Base-by-base conservation (phyloP, 208 protist species). In the Phytomonas sp. region DNA sequence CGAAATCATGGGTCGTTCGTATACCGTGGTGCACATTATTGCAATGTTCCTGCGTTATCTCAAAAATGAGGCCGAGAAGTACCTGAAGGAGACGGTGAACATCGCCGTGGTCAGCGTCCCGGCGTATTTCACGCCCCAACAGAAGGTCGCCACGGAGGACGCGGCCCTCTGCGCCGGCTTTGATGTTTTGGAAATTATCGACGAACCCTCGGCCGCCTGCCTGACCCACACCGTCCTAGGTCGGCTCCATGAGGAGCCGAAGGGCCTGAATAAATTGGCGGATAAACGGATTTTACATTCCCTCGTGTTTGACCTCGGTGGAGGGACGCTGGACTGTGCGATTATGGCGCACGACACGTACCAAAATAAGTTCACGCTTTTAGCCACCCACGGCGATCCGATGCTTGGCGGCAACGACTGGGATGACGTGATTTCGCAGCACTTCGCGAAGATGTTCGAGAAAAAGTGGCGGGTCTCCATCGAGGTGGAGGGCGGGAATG, bases 141-240 rank as follows among this genome's bases (percentile, higher is more conserved):
- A 97, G 70, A 94, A 94, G 69, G 89, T 95, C 0, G 93, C 93
- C 12, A 97, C 93, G n/a, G 89, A 97, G 75, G 93, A 97, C 70
- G 93, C 93, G 16, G 93, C 91, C 45, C 84, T 96, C 23, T 85
- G 81, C 40, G 93, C 93, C 0, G 91, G 91, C 32, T 93, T 97
- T 62, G 93, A 97, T 72, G 93, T 97, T 40, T 83, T 95, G 11
- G 89, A 96, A 75, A 79, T 97, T n/a, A 95, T 97, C 75, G 91
- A 97, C 74, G 93, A 97, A 68, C 93, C 91, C 29, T 95, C 91
- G 6, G 93, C 93, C 0, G 90, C 93, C 29, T 94, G 89, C 72
- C 78, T 97, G 16, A 79, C 93, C 29, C 85, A 95, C 83, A 94
- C 88, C 33, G 89, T 93, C 26, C 76, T 96, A 16, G 63, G 81